Evolutionary conservation across 257 asterid genomes (phyloP).

Genomic region (Coffea canephora): DNA sequence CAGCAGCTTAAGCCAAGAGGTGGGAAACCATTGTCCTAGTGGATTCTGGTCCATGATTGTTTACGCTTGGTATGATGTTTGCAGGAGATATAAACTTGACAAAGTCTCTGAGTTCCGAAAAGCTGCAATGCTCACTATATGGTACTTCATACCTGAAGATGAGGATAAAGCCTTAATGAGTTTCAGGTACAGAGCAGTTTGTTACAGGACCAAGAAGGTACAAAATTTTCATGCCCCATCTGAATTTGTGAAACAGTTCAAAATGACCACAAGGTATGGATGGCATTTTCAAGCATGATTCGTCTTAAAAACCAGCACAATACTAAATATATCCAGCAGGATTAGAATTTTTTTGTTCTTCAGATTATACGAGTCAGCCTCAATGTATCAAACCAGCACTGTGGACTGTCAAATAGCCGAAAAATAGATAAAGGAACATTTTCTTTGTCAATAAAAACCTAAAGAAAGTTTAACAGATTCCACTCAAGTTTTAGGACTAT

Average conservation of each 20-base stretch:
- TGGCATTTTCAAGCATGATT: not conserved
- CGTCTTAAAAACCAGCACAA: not conserved
- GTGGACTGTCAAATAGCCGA: not conserved
- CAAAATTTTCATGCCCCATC: not conserved
- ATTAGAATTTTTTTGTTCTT: not conserved
- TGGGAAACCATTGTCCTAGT: conserved; percentile 67
- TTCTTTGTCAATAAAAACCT: not conserved
- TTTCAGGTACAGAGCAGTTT: not conserved
- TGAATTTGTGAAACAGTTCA: not conserved
- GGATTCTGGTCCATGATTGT: conserved; percentile 74
- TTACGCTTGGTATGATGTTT: conserved; percentile 82
- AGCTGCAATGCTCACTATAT: conserved; percentile 93
- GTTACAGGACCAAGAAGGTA: not conserved
- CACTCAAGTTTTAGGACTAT: not conserved
- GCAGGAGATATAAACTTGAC: conserved; percentile 73
- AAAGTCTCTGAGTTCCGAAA: conserved; percentile 76
- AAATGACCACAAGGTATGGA: not conserved
- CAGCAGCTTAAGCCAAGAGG: conserved; percentile 37
- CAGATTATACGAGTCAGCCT: not conserved
- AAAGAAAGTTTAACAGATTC: not conserved
- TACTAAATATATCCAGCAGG: not conserved
- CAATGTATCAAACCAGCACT: not conserved
- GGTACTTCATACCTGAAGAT: conserved; percentile 89
- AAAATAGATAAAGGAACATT: not conserved
- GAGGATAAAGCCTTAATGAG: not conserved